Conservation (phyloP, 768 basidiomycete species). For the Suillus spraguei region DNA sequence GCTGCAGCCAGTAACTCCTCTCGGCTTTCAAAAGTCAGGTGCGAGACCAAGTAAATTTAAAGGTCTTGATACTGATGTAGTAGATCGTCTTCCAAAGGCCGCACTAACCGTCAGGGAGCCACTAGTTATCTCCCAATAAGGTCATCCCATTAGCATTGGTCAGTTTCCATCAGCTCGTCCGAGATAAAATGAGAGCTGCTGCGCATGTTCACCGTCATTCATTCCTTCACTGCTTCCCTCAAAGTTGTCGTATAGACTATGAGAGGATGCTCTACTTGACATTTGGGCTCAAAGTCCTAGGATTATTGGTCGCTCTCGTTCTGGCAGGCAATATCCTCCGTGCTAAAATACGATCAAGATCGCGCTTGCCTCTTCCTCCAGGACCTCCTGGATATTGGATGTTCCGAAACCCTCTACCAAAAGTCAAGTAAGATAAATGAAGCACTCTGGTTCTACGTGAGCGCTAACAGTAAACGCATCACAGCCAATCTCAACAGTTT, state of each 20-base stretch:
- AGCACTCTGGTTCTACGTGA: not conserved
- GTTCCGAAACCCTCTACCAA: not conserved
- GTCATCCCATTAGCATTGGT: not conserved
- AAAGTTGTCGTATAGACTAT: slow-evolving; percentile 12
- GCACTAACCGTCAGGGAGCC: not conserved
- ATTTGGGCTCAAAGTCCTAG: slow-evolving; percentile 18
- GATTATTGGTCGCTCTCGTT: slow-evolving; percentile 19
- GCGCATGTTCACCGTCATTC: not conserved
- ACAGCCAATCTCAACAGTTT: slow-evolving; percentile 41
- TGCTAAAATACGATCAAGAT: slow-evolving; percentile 14
- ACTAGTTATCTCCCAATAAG: no score
- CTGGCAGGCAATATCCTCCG: slow-evolving; percentile 18
- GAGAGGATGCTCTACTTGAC: slow-evolving; percentile 9
- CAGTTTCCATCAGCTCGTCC: not conserved
- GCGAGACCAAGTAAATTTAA: no score
- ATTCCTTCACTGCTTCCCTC: not conserved
- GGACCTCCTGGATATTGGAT: slow-evolving; percentile 7
- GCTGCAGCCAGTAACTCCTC: no score
- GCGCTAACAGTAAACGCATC: not conserved
- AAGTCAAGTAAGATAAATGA: slow-evolving; percentile 22
- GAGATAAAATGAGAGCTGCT: not conserved
- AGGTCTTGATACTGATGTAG: no score
- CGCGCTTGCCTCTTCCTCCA: slow-evolving; percentile 24
- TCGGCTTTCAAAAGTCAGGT: no score
- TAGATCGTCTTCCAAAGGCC: not conserved